Base-by-base conservation (phyloP, 345 rosid genomes). In the Stellera chamaejasme region DNA sequence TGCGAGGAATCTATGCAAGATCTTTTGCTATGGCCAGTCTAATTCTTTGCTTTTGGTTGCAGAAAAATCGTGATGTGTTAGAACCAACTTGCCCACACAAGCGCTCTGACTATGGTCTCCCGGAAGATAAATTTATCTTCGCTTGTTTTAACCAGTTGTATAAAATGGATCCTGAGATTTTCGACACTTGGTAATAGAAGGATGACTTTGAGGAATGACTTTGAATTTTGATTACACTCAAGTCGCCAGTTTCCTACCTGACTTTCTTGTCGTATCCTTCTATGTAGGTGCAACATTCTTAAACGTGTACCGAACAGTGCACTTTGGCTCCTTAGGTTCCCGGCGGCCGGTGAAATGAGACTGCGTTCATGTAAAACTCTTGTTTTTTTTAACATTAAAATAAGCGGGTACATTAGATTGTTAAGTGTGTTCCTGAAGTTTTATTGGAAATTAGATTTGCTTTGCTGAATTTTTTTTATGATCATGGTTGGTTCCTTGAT, bases 151-250 rank as follows among this genome's bases (percentile, higher is more conserved):
- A 94, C 78, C 99, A 94, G 66, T 69, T 94, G 63, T 94, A 94
- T 79, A 94, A 94, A 68, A 94, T 94, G 99, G 99, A 94, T 80
- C 99, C 97, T 59, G 99, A 87, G 50, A 82, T 94, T 58, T 82
- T 85, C 26, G 79, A 80, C 72, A 85, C 95, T 43, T 94, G 99
- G 99, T 90, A 81, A 68, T 45, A 25, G 51, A n/a, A 47, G 13
- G 58, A 45, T 45, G 28, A 23, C 28, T 48, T 61, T 15, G 0
- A 49, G n/a, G n/a, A n/a, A 45, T 45, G 28, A 23, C 28, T 48
- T 61, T 15, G 0, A 49, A 11, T 43, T 56, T 2, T 11, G 13
- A 27, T 19, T 12, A 19, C 10, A 10, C 42, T 23, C 58, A 3
- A 10, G 11, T 5, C 13, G 12, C 5, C 10, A 25, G 27, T 42